Percentiles rank a stretch among this genome's conserved stretches.
Conservation (phyloP, 257 asterid genomes). For the Solanum acaule region DNA sequence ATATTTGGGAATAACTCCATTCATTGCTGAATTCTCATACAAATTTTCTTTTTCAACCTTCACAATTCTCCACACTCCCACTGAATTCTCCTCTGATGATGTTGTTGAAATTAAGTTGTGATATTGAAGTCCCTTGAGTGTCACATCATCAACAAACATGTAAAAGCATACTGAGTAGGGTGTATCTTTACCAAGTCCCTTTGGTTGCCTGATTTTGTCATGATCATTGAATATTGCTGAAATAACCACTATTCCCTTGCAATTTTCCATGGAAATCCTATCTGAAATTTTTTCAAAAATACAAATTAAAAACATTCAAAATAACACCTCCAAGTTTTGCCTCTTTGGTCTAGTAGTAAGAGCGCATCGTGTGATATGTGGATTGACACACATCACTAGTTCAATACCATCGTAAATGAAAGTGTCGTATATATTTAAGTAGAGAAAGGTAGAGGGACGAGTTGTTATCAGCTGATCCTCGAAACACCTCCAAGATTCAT, state of each 20-base stretch:
- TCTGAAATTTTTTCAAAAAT: constrained; percentile 26
- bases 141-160: constrained; percentile 79
- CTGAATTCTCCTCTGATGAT: constrained; percentile 21
- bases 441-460: neutral
- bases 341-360: neutral
- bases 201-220: constrained; percentile 95
- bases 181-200: constrained; percentile 63
- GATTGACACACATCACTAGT: neutral
- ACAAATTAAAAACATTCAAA: neutral
- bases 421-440: neutral
- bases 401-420: neutral
- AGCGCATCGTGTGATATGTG: neutral
- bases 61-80: constrained; percentile 83
- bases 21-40: constrained; percentile 77
- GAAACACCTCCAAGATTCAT: neutral
- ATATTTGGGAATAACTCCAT: constrained; percentile 67
- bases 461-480: neutral
- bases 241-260: constrained; percentile 63
- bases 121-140: constrained; percentile 34
- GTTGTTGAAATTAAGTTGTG: constrained; percentile 38
- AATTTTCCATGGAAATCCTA: constrained; percentile 46
- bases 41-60: constrained; percentile 29
- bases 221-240: constrained; percentile 85
- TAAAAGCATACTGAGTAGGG: constrained; percentile 51
- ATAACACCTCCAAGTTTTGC: neutral